A percentile compares a stretch with the other conserved stretches of the same genome.
These are phyloP conservation scores for Neoboletus magnificus DNA, from an alignment of 768 basidiomycete species.

Conservation along the genomic window DNA sequence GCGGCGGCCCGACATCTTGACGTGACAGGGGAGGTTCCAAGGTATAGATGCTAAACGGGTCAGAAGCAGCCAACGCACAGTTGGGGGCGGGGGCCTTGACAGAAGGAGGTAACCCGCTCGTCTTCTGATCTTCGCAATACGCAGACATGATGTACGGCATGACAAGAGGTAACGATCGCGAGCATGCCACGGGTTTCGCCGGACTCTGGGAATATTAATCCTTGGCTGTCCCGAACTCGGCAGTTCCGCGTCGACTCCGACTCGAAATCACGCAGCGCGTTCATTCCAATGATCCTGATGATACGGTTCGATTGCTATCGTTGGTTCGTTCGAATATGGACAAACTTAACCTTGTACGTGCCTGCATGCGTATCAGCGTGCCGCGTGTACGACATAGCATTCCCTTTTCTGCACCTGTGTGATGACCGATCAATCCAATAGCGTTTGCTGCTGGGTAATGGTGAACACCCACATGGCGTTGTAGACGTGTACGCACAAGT, in stretches of 20 bases:
- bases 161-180: not conserved
- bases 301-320: conserved; percentile 9
- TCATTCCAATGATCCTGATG: not conserved
- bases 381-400: not conserved
- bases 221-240: not conserved
- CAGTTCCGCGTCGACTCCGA: conserved; percentile 8
- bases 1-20: not conserved
- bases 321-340: not conserved
- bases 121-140: not conserved
- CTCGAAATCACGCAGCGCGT: conserved; percentile 4
- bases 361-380: conserved; percentile 3
- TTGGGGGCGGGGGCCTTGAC: not conserved
- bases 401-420: not conserved
- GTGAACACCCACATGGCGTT: not conserved
- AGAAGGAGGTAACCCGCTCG: not conserved
- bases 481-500: not conserved
- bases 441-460: not conserved
- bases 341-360: conserved; percentile 25
- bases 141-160: not conserved
- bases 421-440: not conserved
- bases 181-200: not conserved
- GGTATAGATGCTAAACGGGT: not conserved
- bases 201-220: not conserved
- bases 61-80: not conserved
- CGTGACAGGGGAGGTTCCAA: not conserved